Conservation (phyloP, 2,329 filamentous ascomycete genomes). For the Paraconiothyrium sp. region DNA sequence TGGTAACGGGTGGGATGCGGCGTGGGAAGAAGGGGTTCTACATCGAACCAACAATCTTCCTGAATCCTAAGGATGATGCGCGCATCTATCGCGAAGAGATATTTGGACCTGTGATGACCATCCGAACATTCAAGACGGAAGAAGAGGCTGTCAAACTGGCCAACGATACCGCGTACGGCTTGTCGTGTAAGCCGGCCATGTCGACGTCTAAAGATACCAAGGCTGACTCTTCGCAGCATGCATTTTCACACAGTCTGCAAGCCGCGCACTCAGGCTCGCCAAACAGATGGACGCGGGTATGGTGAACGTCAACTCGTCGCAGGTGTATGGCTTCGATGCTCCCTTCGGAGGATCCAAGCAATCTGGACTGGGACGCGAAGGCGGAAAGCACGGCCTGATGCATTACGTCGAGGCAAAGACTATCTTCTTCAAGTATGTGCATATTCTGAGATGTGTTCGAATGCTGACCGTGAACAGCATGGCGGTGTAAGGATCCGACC, state of each 20-base stretch:
- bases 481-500: background rate
- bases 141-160: slow-evolving; percentile 44
- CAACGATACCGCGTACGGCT: slow-evolving; percentile 43
- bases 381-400: slow-evolving; percentile 36
- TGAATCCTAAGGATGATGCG: slow-evolving; percentile 37
- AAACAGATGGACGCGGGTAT: slow-evolving; percentile 43
- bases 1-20: slow-evolving; percentile 37
- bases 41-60: slow-evolving; percentile 45
- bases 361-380: slow-evolving; percentile 44
- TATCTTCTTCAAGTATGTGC: slow-evolving; percentile 41
- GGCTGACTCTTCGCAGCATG: slow-evolving; percentile 24
- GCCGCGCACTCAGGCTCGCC: slow-evolving; percentile 41
- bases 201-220: background rate
- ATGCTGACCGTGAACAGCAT: slow-evolving; percentile 4
- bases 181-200: slow-evolving; percentile 25
- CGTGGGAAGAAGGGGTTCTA: slow-evolving; percentile 40
- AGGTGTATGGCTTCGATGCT: slow-evolving; percentile 25
- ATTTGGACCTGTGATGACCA: slow-evolving; percentile 27
- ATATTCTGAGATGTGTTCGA: background rate
- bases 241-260: slow-evolving; percentile 36
- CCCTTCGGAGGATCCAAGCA: slow-evolving; percentile 48
- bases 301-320: slow-evolving; percentile 43
- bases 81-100: slow-evolving; percentile 29
- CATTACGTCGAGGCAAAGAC: slow-evolving; percentile 46
- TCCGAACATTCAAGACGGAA: slow-evolving; percentile 46